Percentiles rank a stretch among this genome's conserved stretches.
These are phyloP conservation scores for Apiotrichum montevideense DNA, from an alignment of 1,284 basidiomycete species.

Conservation along the genomic window DNA sequence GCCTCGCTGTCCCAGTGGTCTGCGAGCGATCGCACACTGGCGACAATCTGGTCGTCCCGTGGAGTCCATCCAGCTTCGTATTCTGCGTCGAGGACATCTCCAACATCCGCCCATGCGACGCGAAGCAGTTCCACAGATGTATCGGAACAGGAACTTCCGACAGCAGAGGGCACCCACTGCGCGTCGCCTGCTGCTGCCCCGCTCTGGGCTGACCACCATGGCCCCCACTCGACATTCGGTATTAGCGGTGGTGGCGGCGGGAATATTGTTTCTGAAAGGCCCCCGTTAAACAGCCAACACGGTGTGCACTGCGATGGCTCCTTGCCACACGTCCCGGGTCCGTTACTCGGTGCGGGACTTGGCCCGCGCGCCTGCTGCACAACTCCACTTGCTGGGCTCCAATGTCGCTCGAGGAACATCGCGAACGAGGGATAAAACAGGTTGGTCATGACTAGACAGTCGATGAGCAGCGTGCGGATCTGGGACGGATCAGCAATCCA, in stretches of 20 bases:
- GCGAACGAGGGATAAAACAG: slow-evolving; percentile 88
- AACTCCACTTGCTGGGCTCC: background rate
- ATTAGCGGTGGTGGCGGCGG: slow-evolving; percentile 39
- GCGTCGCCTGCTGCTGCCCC: slow-evolving; percentile 8
- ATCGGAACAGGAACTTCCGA: background rate
- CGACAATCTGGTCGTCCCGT: slow-evolving; percentile 10
- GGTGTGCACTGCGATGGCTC: background rate
- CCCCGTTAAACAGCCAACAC: slow-evolving; percentile 3
- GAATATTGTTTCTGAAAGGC: slow-evolving; percentile 14
- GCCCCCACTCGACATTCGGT: slow-evolving; percentile 32
- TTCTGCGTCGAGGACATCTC: slow-evolving; percentile 34
- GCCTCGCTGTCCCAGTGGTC: slow-evolving; percentile 29
- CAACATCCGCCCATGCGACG: slow-evolving; percentile 41
- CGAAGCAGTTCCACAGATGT: slow-evolving; percentile 25
- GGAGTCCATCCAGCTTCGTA: slow-evolving; percentile 6
- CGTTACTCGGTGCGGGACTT: background rate
- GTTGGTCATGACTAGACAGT: slow-evolving; percentile 88
- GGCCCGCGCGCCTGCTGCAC: slow-evolving; percentile 5
- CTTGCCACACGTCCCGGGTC: background rate
- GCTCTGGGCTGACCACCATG: slow-evolving; percentile 33
- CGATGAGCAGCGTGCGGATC: slow-evolving; percentile 87
- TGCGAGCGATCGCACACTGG: slow-evolving; percentile 3
- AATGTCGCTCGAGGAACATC: slow-evolving; percentile 58
- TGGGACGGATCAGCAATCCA: slow-evolving; percentile 46
- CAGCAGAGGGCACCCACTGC: slow-evolving; percentile 7